A percentile compares a stretch with the other conserved stretches of the same genome.
Evolutionary conservation across 1,284 basidiomycete genomes (phyloP).

Genomic region (Sanghuangporus baumii): DNA sequence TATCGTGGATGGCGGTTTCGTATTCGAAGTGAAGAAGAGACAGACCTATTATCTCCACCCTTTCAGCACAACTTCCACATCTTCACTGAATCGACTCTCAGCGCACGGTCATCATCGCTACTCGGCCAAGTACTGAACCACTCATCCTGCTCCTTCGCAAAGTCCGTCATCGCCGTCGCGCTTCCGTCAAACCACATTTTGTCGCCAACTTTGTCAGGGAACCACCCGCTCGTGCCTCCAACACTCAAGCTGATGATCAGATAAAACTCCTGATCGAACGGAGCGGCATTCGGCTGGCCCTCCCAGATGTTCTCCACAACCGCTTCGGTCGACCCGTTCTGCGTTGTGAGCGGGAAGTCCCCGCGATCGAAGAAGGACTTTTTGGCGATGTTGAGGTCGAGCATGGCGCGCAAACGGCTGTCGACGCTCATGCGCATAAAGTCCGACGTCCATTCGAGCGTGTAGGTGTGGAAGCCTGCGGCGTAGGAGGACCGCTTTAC

Average conservation of each 20-base stretch:
- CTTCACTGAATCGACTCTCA: slow-evolving; percentile 28
- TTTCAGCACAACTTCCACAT: slow-evolving; percentile 18
- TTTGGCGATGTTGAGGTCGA: slow-evolving; percentile 28
- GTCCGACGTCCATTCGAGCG: slow-evolving; percentile 39
- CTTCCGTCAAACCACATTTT: slow-evolving; percentile 34
- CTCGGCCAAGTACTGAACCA: slow-evolving; percentile 32
- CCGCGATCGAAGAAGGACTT: slow-evolving; percentile 32
- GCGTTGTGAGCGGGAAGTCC: slow-evolving; percentile 31
- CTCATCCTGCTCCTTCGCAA: slow-evolving; percentile 27
- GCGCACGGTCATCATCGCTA: slow-evolving; percentile 28
- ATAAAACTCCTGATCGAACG: slow-evolving; percentile 41
- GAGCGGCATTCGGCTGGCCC: slow-evolving; percentile 29
- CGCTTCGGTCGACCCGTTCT: slow-evolving; percentile 28
- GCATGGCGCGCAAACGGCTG: slow-evolving; percentile 9
- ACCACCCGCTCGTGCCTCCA: slow-evolving; percentile 40
- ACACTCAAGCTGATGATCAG: slow-evolving; percentile 37
- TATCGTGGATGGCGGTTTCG: neutral
- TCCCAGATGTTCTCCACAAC: slow-evolving; percentile 28
- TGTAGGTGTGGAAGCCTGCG: slow-evolving; percentile 34
- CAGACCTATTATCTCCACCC: neutral
- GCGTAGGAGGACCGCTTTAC: slow-evolving; percentile 35
- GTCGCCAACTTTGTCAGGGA: slow-evolving; percentile 32
- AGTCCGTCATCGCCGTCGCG: slow-evolving; percentile 22
- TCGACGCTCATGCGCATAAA: slow-evolving; percentile 26
- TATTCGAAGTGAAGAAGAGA: neutral